A percentile compares a stretch with the other conserved stretches of the same genome.
Evolutionary conservation across 192 early-diverging fungal genomes (phyloP).

Genomic region (Chytriomyces sp.): DNA sequence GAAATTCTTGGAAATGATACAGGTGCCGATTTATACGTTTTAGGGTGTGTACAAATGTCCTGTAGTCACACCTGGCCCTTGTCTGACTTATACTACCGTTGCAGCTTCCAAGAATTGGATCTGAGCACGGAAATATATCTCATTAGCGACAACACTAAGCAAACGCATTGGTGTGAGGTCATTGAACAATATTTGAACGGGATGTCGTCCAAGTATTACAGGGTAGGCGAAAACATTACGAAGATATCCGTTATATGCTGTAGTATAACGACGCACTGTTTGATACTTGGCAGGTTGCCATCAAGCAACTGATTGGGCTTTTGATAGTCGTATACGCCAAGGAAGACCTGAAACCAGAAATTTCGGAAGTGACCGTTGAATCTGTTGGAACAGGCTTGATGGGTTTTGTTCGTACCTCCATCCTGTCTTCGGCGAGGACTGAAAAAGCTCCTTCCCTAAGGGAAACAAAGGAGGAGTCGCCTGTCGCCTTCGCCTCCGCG

Average conservation of each 20-base stretch:
- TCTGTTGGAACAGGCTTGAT: constrained; percentile 77
- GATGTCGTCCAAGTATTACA: constrained; percentile 56
- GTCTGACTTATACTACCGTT: not conserved
- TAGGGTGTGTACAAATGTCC: constrained; percentile 57
- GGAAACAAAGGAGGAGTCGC: constrained; percentile 96
- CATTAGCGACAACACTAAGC: constrained; percentile 75
- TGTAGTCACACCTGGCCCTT: not conserved
- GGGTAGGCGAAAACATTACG: constrained; percentile 42
- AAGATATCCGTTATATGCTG: constrained; percentile 1
- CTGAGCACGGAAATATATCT: constrained; percentile 83
- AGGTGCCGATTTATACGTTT: constrained; percentile 64
- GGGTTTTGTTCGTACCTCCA: constrained; percentile 43
- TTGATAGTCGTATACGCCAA: constrained; percentile 81
- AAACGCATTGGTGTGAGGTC: constrained; percentile 76
- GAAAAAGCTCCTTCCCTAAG: constrained; percentile 31
- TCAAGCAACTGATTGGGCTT: constrained; percentile 89
- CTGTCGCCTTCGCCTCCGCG: constrained; percentile 72
- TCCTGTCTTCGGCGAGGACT: not conserved
- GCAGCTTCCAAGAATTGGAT: constrained; percentile 91
- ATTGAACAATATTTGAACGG: constrained; percentile 68
- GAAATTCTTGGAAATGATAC: constrained; percentile 27
- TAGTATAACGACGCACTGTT: constrained; percentile 2
- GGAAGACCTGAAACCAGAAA: constrained; percentile 44
- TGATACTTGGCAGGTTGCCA: constrained; percentile 48
- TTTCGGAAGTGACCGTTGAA: constrained; percentile 67